Conservation (phyloP, 495 filamentous ascomycete genomes). For the Annulohypoxylon stygium region DNA sequence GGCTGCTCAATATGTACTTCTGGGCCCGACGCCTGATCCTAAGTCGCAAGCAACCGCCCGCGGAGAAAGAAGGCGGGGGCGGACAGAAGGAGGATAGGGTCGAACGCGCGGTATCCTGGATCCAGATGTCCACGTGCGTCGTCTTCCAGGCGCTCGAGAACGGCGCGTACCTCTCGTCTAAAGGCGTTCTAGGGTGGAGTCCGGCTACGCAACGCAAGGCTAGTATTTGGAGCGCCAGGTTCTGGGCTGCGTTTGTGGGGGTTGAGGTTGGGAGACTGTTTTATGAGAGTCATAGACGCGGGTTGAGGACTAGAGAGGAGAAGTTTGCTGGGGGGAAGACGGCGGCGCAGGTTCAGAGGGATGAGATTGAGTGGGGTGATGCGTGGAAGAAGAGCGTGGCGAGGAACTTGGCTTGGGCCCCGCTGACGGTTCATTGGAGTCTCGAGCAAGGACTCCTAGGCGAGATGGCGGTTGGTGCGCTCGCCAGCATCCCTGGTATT, state of each 20-base stretch:
- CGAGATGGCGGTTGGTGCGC: constrained; percentile 70
- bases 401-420: constrained; percentile 68
- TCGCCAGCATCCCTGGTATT: constrained; percentile 74
- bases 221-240: constrained; percentile 80
- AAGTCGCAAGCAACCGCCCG: constrained; percentile 31
- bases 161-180: constrained; percentile 78
- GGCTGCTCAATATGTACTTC: constrained; percentile 79
- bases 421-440: constrained; percentile 83
- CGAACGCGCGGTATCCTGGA: constrained; percentile 67
- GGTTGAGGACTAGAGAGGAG: constrained; percentile 44
- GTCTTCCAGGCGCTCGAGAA: constrained; percentile 88
- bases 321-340: constrained; percentile 55
- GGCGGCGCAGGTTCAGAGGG: constrained; percentile 52
- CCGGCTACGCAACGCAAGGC: constrained; percentile 66
- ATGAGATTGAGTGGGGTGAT: constrained; percentile 59
- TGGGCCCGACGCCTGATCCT: constrained; percentile 72
- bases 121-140: constrained; percentile 76
- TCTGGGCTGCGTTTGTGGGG: constrained; percentile 83
- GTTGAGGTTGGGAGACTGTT: constrained; percentile 78
- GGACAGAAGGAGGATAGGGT: constrained; percentile 48
- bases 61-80: constrained; percentile 1
- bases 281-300: constrained; percentile 55
- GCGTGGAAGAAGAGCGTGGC: constrained; percentile 62
- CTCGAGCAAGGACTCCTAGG: constrained; percentile 73
- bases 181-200: constrained; percentile 73